Percentiles rank a stretch among this genome's conserved stretches.
Evolutionary conservation across 768 basidiomycete genomes (phyloP).

Genomic region (Lanmaoa pseudosensibilis): DNA sequence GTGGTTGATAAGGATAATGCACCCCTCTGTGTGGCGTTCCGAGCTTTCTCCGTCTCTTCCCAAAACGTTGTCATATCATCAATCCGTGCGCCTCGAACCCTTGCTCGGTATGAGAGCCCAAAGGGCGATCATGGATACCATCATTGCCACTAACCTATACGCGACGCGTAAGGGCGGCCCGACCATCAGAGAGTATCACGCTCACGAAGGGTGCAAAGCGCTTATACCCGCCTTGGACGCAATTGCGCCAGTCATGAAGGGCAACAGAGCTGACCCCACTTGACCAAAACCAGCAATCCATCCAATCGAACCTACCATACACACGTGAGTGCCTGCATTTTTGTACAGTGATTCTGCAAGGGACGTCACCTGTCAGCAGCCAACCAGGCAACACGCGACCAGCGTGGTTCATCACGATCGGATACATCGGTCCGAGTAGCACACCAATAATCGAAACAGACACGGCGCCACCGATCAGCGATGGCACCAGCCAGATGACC

Average conservation of each 20-base stretch:
- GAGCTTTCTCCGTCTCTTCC: no score
- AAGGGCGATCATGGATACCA: conserved; percentile 40
- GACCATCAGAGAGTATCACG: neutral
- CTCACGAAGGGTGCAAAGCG: conserved; percentile 39
- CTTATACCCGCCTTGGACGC: conserved; percentile 57
- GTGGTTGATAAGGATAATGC: no score
- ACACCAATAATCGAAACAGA: conserved; percentile 57
- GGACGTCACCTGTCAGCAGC: conserved; percentile 49
- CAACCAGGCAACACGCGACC: conserved; percentile 67
- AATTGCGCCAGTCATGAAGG: conserved; percentile 72
- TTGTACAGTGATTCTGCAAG: neutral
- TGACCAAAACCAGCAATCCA: conserved; percentile 72
- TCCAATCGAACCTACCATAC: conserved; percentile 50
- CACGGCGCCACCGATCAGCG: conserved; percentile 52
- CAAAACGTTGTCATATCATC: no score
- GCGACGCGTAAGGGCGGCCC: neutral
- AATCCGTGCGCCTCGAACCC: conserved; percentile 20
- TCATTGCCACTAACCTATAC: conserved; percentile 39
- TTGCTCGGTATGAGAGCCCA: conserved; percentile 43
- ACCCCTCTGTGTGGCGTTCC: no score
- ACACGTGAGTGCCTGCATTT: neutral
- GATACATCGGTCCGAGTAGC: conserved; percentile 52
- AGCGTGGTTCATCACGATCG: conserved; percentile 66
- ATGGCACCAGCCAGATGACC: conserved; percentile 57
- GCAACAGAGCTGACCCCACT: conserved; percentile 70